phyloP scores from a whole-genome alignment of 495 filamentous ascomycete species.

The Aspergillus carlsbadensis region DNA sequence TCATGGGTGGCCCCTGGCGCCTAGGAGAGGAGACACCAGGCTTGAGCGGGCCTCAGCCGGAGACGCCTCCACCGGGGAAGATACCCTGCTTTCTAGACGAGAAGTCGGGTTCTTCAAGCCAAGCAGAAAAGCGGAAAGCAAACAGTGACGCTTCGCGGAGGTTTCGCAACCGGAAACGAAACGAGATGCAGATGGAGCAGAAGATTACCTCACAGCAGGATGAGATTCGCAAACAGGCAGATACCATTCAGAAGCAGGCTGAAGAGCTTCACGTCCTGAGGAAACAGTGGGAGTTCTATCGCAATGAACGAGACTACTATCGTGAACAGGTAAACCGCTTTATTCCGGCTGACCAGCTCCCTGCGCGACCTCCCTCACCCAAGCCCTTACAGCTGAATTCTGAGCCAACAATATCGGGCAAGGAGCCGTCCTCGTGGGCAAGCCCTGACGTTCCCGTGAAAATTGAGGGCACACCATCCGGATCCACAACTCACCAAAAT shows the following conservation, averaged over 20 bases:
- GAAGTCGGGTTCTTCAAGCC: constrained; percentile 78
- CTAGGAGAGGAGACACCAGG: constrained; percentile 36
- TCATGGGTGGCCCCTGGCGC: constrained; percentile 26
- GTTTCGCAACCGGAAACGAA: constrained; percentile 87
- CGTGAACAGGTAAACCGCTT: constrained; percentile 60
- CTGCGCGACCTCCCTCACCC: constrained; percentile 46
- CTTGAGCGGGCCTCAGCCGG: constrained; percentile 36
- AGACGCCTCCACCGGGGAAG: constrained; percentile 40
- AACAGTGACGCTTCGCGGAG: constrained; percentile 92
- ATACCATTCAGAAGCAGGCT: constrained; percentile 56
- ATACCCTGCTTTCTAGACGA: constrained; percentile 67
- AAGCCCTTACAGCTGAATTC: constrained; percentile 13
- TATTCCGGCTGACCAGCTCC: constrained; percentile 40
- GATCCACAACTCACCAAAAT: background rate
- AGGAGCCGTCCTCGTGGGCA: constrained; percentile 13
- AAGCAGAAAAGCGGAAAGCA: constrained; percentile 87
- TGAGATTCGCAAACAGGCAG: constrained; percentile 55
- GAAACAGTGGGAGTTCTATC: constrained; percentile 55
- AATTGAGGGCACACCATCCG: constrained; percentile 6
- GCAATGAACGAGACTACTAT: constrained; percentile 62
- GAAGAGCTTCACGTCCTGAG: constrained; percentile 55
- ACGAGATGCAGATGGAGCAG: constrained; percentile 72
- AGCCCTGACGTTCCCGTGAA: constrained; percentile 4
- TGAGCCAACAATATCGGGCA: constrained; percentile 3
- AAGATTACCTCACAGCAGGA: constrained; percentile 56